Percentiles rank a stretch among this genome's conserved stretches.
phyloP scores from a whole-genome alignment of 805 yeast genomes.

The Lipomyces spencermartinsiae region DNA sequence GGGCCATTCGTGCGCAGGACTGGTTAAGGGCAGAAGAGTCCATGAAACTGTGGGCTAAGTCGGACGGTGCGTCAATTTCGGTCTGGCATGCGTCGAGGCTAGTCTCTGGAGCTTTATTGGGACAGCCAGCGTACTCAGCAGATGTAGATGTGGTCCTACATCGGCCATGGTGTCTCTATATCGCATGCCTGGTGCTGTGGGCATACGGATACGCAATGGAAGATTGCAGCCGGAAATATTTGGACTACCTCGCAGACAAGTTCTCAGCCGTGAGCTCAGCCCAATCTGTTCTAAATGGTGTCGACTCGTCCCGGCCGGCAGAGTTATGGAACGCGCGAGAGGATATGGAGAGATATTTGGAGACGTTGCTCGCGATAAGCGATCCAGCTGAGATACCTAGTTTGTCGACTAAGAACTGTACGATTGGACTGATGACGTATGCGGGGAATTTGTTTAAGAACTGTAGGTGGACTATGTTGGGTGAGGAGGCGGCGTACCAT shows the following conservation, averaged over 20 bases:
- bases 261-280: neutral
- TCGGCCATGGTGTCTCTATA: slow-evolving; percentile 43
- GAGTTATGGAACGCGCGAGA: slow-evolving; percentile 29
- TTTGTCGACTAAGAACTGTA: slow-evolving; percentile 29
- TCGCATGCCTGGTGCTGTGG: slow-evolving; percentile 42
- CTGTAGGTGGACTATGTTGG: slow-evolving; percentile 34
- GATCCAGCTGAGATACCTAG: slow-evolving; percentile 25
- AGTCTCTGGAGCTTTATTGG: slow-evolving; percentile 33
- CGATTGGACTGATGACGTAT: slow-evolving; percentile 33
- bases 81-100: slow-evolving; percentile 43
- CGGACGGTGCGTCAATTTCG: slow-evolving; percentile 40
- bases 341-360: slow-evolving; percentile 32
- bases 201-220: slow-evolving; percentile 40
- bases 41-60: slow-evolving; percentile 40
- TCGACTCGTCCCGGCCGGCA: neutral
- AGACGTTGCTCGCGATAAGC: slow-evolving; percentile 23
- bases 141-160: slow-evolving; percentile 39
- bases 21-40: slow-evolving; percentile 37
- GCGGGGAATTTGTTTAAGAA: slow-evolving; percentile 26
- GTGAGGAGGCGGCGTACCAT: slow-evolving; percentile 35
- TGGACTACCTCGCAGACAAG: slow-evolving; percentile 17
- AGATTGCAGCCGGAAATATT: slow-evolving; percentile 21
- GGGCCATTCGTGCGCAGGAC: slow-evolving; percentile 35
- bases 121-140: slow-evolving; percentile 38
- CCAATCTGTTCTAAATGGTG: neutral